Evolutionary conservation across 495 filamentous ascomycete genomes (phyloP), one percentile per base, ranked within the genome.

Genomic region (Saxophila tyrrhenica): DNA sequence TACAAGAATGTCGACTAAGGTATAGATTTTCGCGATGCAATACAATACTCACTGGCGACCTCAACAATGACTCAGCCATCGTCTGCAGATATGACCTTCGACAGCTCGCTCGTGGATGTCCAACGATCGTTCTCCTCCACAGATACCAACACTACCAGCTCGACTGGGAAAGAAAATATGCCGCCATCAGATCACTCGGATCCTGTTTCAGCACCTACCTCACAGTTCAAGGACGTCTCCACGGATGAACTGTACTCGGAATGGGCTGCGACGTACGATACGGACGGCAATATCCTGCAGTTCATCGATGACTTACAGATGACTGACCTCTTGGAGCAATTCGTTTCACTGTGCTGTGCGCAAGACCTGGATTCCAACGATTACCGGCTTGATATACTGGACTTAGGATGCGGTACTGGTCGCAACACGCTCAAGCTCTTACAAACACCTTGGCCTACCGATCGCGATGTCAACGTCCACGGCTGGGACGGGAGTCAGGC

Each of bases 251-350:
- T 71, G 19, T 78, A 78, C 48, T 58, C 72, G 42, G 63, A 60
- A 50, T 77, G 73, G 75, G 69, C 71, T 22, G 48, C 73, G 64
- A 70, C 80, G 55, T 88, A 89, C 67, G 84, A 89, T 62, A 80
- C 73, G 39, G 83, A 88, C 55, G 78, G 78, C 23, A 89, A 87
- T 64, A 83, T 87, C 64, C 72, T 89, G 1, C 85, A 87, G 69
- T 75, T 75, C 3, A 71, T 85, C 29, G 85, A 89, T 62, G 78
- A 77, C 29, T 62, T 77, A 38, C 75, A 83, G 62, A 73, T 86
- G 62, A 60, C 57, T 11, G 54, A 62, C 0, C 61, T 84, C 0
- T 70, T 88, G 22, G 81, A 83, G 1, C 51, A 56, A 0, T 75
- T 86, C 50, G 61, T 84, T 16, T 8, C 7, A 29, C 9, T 17